These are phyloP conservation scores for Lactuca sativa DNA, from an alignment of 129 eudicot genomes.

Conservation along the genomic window DNA sequence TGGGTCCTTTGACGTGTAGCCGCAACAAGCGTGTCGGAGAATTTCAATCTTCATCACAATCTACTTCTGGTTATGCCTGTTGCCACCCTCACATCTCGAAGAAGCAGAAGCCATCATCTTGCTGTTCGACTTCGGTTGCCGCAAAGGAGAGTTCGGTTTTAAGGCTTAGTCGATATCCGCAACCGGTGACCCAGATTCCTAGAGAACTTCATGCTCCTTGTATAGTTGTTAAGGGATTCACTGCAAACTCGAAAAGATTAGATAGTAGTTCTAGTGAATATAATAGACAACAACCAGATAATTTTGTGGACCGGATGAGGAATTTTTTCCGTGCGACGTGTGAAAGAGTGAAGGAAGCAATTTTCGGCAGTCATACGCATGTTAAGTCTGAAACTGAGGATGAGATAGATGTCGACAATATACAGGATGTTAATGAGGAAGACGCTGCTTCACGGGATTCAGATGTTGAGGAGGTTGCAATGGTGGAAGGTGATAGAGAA, in stretches of 20 bases:
- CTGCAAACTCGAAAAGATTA: neutral
- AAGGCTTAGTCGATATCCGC: conserved; percentile 41
- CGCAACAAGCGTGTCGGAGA: conserved; percentile 45
- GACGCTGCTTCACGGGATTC: conserved; percentile 29
- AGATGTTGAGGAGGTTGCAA: conserved; percentile 44
- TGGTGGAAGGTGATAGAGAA: conserved; percentile 30
- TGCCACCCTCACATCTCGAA: conserved; percentile 34
- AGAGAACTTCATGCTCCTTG: conserved; percentile 65
- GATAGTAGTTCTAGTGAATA: conserved; percentile 6
- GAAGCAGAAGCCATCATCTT: conserved; percentile 37
- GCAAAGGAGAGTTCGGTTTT: conserved; percentile 17
- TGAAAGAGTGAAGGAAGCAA: conserved; percentile 9
- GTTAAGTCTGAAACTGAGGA: conserved; percentile 12
- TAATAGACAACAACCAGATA: neutral
- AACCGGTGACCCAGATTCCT: conserved; percentile 18
- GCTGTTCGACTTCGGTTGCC: neutral
- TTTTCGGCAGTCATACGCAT: conserved; percentile 17
- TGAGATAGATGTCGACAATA: conserved; percentile 29
- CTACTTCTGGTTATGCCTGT: conserved; percentile 7
- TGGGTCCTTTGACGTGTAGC: conserved; percentile 51
- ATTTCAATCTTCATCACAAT: conserved; percentile 19
- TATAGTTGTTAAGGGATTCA: conserved; percentile 20
- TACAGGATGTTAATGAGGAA: conserved; percentile 1
- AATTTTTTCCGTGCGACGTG: conserved; percentile 2
- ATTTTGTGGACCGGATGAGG: conserved; percentile 31